Base-by-base conservation (phyloP, 1,284 basidiomycete species). In the Cerioporus squamosus region DNA sequence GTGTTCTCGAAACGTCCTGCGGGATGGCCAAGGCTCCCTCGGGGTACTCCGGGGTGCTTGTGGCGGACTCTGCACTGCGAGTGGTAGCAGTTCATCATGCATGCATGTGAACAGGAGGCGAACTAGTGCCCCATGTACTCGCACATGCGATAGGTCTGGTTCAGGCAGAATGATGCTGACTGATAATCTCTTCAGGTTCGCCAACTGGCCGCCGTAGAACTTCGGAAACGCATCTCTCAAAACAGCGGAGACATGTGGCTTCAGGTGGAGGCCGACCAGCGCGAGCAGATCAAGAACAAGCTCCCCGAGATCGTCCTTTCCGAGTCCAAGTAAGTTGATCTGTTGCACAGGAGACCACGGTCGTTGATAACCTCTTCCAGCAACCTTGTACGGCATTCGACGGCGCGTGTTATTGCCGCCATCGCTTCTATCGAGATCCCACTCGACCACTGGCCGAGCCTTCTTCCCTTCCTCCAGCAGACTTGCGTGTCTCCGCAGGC, bases 201-300 rank as follows among this genome's bases (percentile, higher is more conserved):
- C 55, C 97, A 99, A 87, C 86, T 99, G 22, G 94, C 96, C 50
- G 95, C 96, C n/a, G 96, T 99, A 58, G 97, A 99, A 79, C 82
- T 98, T 70, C 84, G 97, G 66, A 99, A 99, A 82, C 91, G 97
- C 61, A 85, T 99, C 57, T 76, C 82, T 24, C 84, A 88, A 73
- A 90, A 90, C 69, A 91, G 90, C 66, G 92, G 91, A 54, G 88
- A 87, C 73, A 78, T 96, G 40, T 98, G 97, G 97, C 81, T 87
- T 40, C 81, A 86, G 67, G 84, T 95, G 55, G 76, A 87, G 44
- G 83, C 85, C 70, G 78, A 83, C 48, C 82, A 92, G 61, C 88
- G 97, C 52, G 81, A 87, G 64, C 83, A 93, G 71, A 94, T 99
- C 79, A 99, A 98, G 81, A 75, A 77, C 53, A 89, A 91, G 71